These are phyloP conservation scores for Saccharomycopsis microspora DNA, from an alignment of 805 yeast genomes.

Conservation along the genomic window DNA sequence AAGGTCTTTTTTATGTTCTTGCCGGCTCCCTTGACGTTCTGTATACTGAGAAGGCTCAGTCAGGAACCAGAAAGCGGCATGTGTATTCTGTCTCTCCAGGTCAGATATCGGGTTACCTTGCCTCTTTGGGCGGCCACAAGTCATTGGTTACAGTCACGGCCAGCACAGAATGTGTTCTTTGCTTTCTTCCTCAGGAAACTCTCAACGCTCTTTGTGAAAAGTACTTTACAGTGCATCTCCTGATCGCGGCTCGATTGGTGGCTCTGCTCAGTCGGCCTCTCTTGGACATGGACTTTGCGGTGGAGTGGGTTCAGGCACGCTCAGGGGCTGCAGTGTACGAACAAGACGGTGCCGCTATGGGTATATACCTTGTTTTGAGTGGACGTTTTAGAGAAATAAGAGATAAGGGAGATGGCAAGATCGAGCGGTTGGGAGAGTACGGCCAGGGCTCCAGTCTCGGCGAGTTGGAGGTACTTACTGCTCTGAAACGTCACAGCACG, in stretches of 20 bases:
- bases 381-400: conserved; percentile 70
- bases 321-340: conserved; percentile 74
- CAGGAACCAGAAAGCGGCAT: conserved; percentile 24
- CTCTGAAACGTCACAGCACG: conserved; percentile 54
- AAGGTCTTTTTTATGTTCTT: conserved; percentile 72
- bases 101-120: conserved; percentile 80
- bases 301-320: conserved; percentile 90
- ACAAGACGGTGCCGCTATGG: conserved; percentile 83
- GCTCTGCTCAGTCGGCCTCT: conserved; percentile 56
- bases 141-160: conserved; percentile 68
- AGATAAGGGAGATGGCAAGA: conserved; percentile 15
- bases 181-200: conserved; percentile 51
- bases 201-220: conserved; percentile 62
- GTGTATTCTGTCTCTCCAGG: conserved; percentile 60
- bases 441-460: conserved; percentile 95
- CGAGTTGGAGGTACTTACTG: conserved; percentile 87
- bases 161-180: conserved; percentile 51
- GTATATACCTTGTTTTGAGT: conserved; percentile 79
- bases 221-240: conserved; percentile 63
- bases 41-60: conserved; percentile 25
- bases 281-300: conserved; percentile 72
- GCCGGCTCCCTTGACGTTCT: conserved; percentile 66
- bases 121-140: conserved; percentile 66
- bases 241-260: conserved; percentile 65
- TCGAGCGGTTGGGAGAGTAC: conserved; percentile 51